These are phyloP conservation scores for Canna indica DNA, from an alignment of 176 grass and related monocot species.

Conservation along the genomic window DNA sequence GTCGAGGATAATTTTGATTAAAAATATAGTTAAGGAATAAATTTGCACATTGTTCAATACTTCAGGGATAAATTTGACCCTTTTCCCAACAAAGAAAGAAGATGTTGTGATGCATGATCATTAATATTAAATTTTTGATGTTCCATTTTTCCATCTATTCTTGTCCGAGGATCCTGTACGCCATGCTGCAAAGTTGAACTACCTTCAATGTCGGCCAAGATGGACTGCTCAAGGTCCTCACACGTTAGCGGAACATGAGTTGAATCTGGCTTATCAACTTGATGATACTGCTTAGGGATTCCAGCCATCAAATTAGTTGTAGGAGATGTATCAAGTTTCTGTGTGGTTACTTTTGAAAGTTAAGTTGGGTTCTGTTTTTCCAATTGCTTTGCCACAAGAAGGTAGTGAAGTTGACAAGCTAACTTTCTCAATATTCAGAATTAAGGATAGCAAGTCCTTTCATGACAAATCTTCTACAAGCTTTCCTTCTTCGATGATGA, in stretches of 20 bases:
- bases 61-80: too few relatives aligned
- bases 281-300: slow-evolving; percentile 27
- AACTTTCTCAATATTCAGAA: slow-evolving; percentile 58
- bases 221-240: slow-evolving; percentile 88
- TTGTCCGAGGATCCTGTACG: slow-evolving; percentile 23
- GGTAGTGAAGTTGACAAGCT: slow-evolving; percentile 26
- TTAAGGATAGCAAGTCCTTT: slow-evolving; percentile 60
- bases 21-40: too few relatives aligned
- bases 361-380: slow-evolving; percentile 24
- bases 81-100: slow-evolving; percentile 83
- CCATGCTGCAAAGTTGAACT: slow-evolving; percentile 23
- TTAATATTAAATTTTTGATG: slow-evolving; percentile 38
- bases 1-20: too few relatives aligned
- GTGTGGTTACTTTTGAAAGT: slow-evolving; percentile 33
- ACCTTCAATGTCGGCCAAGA: slow-evolving; percentile 48
- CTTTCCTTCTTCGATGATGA: slow-evolving; percentile 44
- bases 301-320: slow-evolving; percentile 23
- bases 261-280: slow-evolving; percentile 23
- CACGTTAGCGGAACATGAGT: slow-evolving; percentile 68
- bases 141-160: slow-evolving; percentile 22
- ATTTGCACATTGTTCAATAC: too few relatives aligned
- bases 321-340: slow-evolving; percentile 23
- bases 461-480: slow-evolving; percentile 51
- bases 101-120: slow-evolving; percentile 66
- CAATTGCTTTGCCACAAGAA: slow-evolving; percentile 28